Conservation (phyloP, 1,284 basidiomycete species). For the Sparassis latifolia region DNA sequence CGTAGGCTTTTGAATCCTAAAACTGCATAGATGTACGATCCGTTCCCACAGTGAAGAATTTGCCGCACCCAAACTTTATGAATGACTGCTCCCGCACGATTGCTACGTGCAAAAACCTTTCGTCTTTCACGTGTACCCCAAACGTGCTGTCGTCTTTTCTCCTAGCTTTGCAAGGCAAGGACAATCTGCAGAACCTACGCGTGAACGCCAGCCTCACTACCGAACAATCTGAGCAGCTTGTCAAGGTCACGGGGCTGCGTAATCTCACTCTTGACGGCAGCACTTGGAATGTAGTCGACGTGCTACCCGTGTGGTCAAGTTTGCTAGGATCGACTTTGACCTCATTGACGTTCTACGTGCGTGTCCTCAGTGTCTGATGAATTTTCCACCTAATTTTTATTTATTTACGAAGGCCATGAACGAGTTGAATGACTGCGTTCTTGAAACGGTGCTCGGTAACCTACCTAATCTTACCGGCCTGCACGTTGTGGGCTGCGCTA, state of each 20-base stretch:
- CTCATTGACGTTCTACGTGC: slow-evolving; percentile 50
- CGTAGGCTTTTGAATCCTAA: neutral
- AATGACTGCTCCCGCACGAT: slow-evolving; percentile 44
- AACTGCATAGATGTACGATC: slow-evolving; percentile 43
- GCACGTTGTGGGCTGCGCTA: slow-evolving; percentile 53
- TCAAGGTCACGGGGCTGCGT: slow-evolving; percentile 34
- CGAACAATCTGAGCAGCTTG: slow-evolving; percentile 39
- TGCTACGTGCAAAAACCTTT: slow-evolving; percentile 42
- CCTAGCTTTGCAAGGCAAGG: slow-evolving; percentile 35
- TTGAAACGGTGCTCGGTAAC: slow-evolving; percentile 40
- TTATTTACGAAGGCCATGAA: slow-evolving; percentile 38
- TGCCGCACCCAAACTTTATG: slow-evolving; percentile 43
- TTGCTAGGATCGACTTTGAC: slow-evolving; percentile 36
- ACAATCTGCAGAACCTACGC: slow-evolving; percentile 39
- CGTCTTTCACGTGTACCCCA: slow-evolving; percentile 47
- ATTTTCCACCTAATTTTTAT: too few species aligned
- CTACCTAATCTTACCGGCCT: slow-evolving; percentile 48
- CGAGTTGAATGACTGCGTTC: slow-evolving; percentile 44
- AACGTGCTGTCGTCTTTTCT: slow-evolving; percentile 45
- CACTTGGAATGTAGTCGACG: slow-evolving; percentile 54
- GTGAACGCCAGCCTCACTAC: slow-evolving; percentile 42
- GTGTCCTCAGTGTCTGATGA: slow-evolving; percentile 15
- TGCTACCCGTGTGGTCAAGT: slow-evolving; percentile 48
- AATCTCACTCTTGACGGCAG: slow-evolving; percentile 48
- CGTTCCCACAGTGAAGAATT: slow-evolving; percentile 29